phyloP scores from a whole-genome alignment of 2,329 filamentous ascomycete species.

The Thermoascus crustaceus region DNA sequence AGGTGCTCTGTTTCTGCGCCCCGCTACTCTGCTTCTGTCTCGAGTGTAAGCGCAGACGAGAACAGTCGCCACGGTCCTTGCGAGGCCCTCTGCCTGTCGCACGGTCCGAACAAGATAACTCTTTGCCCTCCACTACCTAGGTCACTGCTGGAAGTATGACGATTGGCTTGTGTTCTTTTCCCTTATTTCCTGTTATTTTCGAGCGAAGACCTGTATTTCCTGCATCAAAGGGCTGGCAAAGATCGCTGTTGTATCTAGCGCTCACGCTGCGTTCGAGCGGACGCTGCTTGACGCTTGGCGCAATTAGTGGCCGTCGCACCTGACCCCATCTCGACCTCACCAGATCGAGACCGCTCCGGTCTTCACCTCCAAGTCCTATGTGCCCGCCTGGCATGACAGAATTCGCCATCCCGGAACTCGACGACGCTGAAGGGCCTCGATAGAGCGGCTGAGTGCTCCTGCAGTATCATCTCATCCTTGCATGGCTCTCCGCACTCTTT shows the following conservation, averaged over 20 bases:
- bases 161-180: background rate
- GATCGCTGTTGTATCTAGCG: background rate
- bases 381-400: too few relatives aligned
- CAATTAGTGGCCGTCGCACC: conserved; percentile 2
- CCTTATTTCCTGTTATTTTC: background rate
- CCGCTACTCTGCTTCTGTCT: background rate
- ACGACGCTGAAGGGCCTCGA: too few relatives aligned
- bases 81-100: background rate
- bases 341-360: background rate
- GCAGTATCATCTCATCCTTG: too few relatives aligned
- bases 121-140: background rate
- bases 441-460: too few relatives aligned
- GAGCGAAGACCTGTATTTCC: background rate
- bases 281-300: conserved; percentile 3
- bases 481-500: too few relatives aligned
- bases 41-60: conserved; percentile 1
- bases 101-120: background rate
- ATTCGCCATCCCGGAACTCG: too few relatives aligned
- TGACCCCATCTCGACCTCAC: conserved; percentile 2
- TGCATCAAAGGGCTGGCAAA: background rate
- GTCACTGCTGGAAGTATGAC: background rate
- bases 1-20: background rate
- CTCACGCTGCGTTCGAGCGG: background rate
- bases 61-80: conserved; percentile 2
- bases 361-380: background rate